Evolutionary conservation across 2,329 filamentous ascomycete genomes (phyloP).

Genomic region (Xylaria sp.): DNA sequence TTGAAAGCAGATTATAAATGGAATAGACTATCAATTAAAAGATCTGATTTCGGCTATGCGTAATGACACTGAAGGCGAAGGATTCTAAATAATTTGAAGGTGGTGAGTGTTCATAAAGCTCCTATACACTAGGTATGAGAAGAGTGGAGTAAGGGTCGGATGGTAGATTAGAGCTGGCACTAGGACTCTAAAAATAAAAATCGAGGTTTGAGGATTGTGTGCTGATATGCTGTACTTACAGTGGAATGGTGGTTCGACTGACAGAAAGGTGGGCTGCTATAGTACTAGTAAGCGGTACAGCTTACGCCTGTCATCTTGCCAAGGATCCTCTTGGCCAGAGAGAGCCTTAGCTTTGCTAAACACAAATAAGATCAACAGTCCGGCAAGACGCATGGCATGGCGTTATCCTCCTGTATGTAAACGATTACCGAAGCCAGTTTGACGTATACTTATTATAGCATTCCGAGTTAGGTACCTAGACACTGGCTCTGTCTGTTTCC

Average conservation of each 20-base stretch:
- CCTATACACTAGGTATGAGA: not conserved
- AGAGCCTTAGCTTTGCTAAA: constrained; percentile 24
- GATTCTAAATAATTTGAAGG: not conserved
- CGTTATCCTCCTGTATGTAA: not conserved
- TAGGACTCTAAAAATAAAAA: constrained; percentile 33
- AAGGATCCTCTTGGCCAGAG: constrained; percentile 25
- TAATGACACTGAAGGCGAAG: not conserved
- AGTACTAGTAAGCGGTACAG: constrained; percentile 33
- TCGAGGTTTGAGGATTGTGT: constrained; percentile 25
- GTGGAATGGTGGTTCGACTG: constrained; percentile 25
- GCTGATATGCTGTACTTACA: not conserved
- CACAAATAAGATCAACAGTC: constrained; percentile 32
- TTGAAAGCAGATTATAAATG: not conserved
- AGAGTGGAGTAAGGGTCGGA: constrained; percentile 17
- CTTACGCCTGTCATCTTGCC: constrained; percentile 38
- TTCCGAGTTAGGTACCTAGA: constrained; percentile 28
- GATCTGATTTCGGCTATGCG: not conserved
- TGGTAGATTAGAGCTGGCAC: not conserved
- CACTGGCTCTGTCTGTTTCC: not conserved
- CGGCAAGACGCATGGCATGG: constrained; percentile 16
- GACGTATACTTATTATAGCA: constrained; percentile 33
- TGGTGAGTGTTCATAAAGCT: not conserved
- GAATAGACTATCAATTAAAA: not conserved
- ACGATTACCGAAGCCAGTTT: constrained; percentile 14
- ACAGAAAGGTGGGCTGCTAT: constrained; percentile 21